Base-by-base conservation (phyloP, 2,329 filamentous ascomycete genomes). In the Trichoderma sp. region DNA sequence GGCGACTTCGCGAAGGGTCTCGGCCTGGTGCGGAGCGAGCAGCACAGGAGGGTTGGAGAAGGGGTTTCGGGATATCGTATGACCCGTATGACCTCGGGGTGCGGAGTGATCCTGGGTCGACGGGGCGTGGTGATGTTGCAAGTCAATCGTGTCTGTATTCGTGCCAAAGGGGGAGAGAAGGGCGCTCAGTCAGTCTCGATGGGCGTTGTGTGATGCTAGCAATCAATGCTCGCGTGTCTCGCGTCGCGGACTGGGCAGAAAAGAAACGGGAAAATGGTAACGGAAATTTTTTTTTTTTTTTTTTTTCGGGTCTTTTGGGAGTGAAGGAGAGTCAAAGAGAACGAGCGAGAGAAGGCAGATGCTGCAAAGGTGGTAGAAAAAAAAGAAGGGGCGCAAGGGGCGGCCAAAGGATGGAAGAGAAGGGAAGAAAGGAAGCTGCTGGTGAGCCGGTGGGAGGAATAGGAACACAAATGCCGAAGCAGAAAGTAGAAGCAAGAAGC, bases 111-210 rank as follows among this genome's bases (percentile, higher is more conserved):
- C 92, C 84, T 97, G 88, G 51, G 95, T 93, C 60, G 95, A 96
- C 39, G 94, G 94, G 72, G 92, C 86, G 78, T 91, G 86, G 79
- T 90, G 92, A 83, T 94, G 90, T 87, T 98, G 96, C 67, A 98
- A 90, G 84, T 98, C 96, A 83, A 98, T 92, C 74, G 95, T 97
- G 85, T 98, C 95, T 97, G 71, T 60, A 70, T 57, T 39, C 32
- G 62, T 47, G 61, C 21, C 68, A 36, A 66, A 62, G 62, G 63
- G 32, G 36, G 73, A 30, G 69, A 21, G 57, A 6, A 60, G 18
- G 58, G 69, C 34, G 34, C 66, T 53, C 18, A 4, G 74, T 78
- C 68, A 78, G 76, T 76, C 58, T 61, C 61, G 36, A 65, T 51
- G 51, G 64, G 51, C 47, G 63, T 64, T 34, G 18, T 15, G 39